A percentile compares a stretch with the other conserved stretches of the same genome.
phyloP scores from a whole-genome alignment of 2,329 filamentous ascomycete species.

The Cercospora sesami region DNA sequence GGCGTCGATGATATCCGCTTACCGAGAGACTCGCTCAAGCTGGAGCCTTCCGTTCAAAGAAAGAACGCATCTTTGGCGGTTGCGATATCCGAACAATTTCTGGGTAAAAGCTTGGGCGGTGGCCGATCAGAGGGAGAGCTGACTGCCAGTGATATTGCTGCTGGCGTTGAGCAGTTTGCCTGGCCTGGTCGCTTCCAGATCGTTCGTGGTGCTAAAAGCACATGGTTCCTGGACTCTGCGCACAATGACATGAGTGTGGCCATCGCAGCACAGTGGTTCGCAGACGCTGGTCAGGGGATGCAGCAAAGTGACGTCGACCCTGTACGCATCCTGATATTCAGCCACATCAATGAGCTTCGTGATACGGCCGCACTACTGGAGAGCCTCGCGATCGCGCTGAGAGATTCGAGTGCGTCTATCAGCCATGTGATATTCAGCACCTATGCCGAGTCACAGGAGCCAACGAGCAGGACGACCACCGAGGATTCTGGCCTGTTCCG shows the following conservation, averaged over 20 bases:
- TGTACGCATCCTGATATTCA: constrained; percentile 29
- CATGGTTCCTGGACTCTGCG: constrained; percentile 48
- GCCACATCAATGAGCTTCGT: constrained; percentile 33
- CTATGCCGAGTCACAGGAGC: constrained; percentile 23
- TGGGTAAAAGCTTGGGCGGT: constrained; percentile 6
- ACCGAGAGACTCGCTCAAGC: constrained; percentile 52
- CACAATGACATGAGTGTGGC: constrained; percentile 47
- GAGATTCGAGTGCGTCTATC: constrained; percentile 14
- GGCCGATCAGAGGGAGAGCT: not conserved
- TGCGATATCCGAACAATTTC: constrained; percentile 37
- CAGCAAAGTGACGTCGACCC: not conserved
- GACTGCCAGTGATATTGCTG: constrained; percentile 22
- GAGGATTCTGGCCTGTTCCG: constrained; percentile 9
- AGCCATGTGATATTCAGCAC: constrained; percentile 33
- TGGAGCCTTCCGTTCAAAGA: constrained; percentile 62
- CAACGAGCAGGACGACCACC: not conserved
- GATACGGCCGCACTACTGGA: constrained; percentile 24
- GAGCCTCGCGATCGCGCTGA: constrained; percentile 23
- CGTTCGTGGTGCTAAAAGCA: constrained; percentile 13
- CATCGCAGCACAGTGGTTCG: constrained; percentile 44
- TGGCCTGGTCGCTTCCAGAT: constrained; percentile 34
- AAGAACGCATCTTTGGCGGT: constrained; percentile 62
- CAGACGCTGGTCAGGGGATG: constrained; percentile 18
- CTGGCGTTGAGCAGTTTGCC: constrained; percentile 22
- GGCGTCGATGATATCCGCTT: constrained; percentile 49